Conservation (phyloP, 768 basidiomycete species). For the Xanthoconium stramineum region DNA sequence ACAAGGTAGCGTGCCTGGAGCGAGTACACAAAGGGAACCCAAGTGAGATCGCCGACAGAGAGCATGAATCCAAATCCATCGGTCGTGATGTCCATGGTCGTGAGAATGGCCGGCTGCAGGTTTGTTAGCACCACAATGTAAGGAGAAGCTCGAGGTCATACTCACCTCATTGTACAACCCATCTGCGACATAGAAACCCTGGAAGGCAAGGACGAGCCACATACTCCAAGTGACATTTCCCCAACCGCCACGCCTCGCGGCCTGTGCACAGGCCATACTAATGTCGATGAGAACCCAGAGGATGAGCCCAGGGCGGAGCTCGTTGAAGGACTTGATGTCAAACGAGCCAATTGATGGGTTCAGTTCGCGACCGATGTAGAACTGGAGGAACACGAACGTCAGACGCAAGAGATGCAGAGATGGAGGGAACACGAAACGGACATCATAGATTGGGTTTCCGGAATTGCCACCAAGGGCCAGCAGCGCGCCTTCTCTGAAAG, state of each 20-base stretch:
- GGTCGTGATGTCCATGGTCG: slow-evolving; percentile 96
- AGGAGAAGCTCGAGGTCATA: neutral
- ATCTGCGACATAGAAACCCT: slow-evolving; percentile 84
- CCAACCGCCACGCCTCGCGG: slow-evolving; percentile 67
- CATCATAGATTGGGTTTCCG: slow-evolving; percentile 86
- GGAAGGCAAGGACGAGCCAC: slow-evolving; percentile 85
- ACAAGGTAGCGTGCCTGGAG: slow-evolving; percentile 94
- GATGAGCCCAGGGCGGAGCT: slow-evolving; percentile 58
- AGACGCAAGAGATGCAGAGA: neutral
- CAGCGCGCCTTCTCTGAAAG: slow-evolving; percentile 66
- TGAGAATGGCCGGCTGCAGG: slow-evolving; percentile 76
- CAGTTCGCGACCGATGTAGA: slow-evolving; percentile 90
- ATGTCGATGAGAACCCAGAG: slow-evolving; percentile 92
- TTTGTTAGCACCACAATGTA: neutral
- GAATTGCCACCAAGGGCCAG: slow-evolving; percentile 93
- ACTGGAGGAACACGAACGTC: slow-evolving; percentile 43
- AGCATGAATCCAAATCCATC: slow-evolving; percentile 99
- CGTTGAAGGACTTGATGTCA: slow-evolving; percentile 62
- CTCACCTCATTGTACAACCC: slow-evolving; percentile 87
- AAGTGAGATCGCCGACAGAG: slow-evolving; percentile 83
- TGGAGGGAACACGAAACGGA: slow-evolving; percentile 36
- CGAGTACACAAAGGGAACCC: slow-evolving; percentile 93
- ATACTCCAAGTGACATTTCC: slow-evolving; percentile 79
- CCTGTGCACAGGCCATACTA: slow-evolving; percentile 89
- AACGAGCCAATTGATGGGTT: slow-evolving; percentile 83